phyloP scores from a whole-genome alignment of 441 rosid genomes.

The California macrophylla region DNA sequence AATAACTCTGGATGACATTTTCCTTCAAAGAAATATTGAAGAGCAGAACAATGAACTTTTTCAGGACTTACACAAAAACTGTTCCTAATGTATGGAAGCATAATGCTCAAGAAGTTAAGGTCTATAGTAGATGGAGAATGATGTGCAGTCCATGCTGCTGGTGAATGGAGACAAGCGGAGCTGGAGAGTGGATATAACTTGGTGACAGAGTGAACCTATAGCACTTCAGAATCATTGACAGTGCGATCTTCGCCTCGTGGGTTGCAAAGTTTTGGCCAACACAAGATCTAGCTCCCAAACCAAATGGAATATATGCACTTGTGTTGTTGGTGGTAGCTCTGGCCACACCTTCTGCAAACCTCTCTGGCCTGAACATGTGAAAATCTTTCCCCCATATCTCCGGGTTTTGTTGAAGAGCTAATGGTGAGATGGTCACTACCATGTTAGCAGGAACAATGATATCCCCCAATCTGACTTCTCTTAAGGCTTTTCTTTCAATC shows the following conservation, averaged over 20 bases:
- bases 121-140: neutral
- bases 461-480: neutral
- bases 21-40: too few species aligned
- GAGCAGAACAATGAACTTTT: too few species aligned
- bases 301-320: neutral
- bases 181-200: neutral
- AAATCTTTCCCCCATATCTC: neutral
- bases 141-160: neutral
- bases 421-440: neutral
- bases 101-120: neutral
- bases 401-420: neutral
- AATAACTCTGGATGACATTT: too few species aligned
- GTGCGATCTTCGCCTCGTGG: neutral
- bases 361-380: neutral
- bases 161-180: neutral
- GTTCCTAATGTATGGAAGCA: neutral
- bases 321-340: constrained; percentile 1
- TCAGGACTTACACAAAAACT: neutral
- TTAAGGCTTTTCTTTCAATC: neutral
- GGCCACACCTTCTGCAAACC: neutral
- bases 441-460: neutral
- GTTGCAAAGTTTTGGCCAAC: neutral
- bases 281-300: neutral
- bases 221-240: neutral
- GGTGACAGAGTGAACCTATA: neutral